These are phyloP conservation scores for Mycosarcoma mackinlayi DNA, from an alignment of 1,284 basidiomycete genomes.

Conservation along the genomic window DNA sequence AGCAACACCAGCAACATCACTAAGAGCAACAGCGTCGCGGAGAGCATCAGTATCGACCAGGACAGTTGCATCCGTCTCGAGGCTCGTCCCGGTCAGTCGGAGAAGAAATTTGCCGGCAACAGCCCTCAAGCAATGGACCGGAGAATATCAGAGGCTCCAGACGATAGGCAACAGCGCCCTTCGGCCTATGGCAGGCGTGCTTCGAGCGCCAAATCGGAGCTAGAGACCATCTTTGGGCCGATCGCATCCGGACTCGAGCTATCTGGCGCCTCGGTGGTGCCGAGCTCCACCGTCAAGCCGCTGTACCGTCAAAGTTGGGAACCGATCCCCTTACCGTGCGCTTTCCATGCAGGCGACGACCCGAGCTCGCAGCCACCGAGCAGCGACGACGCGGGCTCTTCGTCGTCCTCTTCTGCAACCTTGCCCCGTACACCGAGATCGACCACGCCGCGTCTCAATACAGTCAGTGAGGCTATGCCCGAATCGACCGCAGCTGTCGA, in stretches of 20 bases:
- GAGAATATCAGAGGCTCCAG: not conserved
- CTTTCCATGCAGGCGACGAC: conserved; percentile 1
- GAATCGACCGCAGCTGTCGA: not conserved
- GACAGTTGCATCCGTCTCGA: too few relatives aligned
- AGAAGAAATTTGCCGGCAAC: too few relatives aligned
- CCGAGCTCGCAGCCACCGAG: conserved; percentile 9
- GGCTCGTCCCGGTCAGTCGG: too few relatives aligned
- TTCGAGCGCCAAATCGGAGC: conserved; percentile 24
- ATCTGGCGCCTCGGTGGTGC: not conserved
- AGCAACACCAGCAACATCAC: not conserved
- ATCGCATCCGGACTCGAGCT: conserved; percentile 23
- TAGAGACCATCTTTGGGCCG: conserved; percentile 29
- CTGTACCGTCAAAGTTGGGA: conserved; percentile 26
- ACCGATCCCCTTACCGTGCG: conserved; percentile 11
- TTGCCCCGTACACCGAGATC: conserved; percentile 15
- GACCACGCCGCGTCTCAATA: conserved; percentile 10
- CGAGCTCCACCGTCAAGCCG: conserved; percentile 4
- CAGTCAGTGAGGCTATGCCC: not conserved
- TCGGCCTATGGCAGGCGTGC: not conserved
- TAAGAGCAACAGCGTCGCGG: not conserved
- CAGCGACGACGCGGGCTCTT: conserved; percentile 25
- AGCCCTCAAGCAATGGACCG: too few relatives aligned
- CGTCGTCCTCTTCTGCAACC: not conserved
- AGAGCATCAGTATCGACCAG: not conserved
- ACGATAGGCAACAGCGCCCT: not conserved